Evolutionary conservation across 2,329 filamentous ascomycete genomes (phyloP).

Genomic region (Pseudogymnoascus sp.): DNA sequence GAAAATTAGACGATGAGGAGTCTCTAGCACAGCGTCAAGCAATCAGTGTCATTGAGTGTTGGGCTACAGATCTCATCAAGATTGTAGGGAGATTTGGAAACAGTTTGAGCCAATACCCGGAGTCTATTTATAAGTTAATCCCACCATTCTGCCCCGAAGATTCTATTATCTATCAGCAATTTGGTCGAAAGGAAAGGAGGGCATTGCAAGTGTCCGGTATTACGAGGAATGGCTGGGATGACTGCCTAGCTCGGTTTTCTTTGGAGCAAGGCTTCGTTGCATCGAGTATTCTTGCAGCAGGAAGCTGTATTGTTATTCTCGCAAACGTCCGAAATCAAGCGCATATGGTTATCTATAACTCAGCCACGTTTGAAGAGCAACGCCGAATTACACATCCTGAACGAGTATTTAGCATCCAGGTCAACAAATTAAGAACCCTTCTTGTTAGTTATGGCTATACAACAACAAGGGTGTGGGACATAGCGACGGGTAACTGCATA

Average conservation of each 20-base stretch:
- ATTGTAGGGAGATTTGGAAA: slow-evolving; percentile 32
- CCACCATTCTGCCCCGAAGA: slow-evolving; percentile 34
- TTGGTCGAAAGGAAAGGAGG: slow-evolving; percentile 13
- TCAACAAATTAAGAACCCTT: slow-evolving; percentile 5
- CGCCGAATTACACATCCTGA: slow-evolving; percentile 13
- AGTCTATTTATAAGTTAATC: slow-evolving; percentile 33
- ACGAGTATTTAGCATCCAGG: slow-evolving; percentile 12
- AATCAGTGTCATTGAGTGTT: slow-evolving; percentile 22
- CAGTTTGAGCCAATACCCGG: slow-evolving; percentile 23
- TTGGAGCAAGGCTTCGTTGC: background rate
- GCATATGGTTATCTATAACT: slow-evolving; percentile 12
- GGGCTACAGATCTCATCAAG: slow-evolving; percentile 32
- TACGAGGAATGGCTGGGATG: slow-evolving; percentile 13
- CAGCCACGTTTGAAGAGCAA: slow-evolving; percentile 13
- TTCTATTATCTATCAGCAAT: slow-evolving; percentile 31
- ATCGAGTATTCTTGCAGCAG: background rate
- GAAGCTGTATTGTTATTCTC: background rate
- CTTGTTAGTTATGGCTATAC: slow-evolving; percentile 13
- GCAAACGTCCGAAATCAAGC: background rate
- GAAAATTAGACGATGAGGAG: background rate
- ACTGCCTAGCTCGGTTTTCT: slow-evolving; percentile 15
- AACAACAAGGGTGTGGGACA: slow-evolving; percentile 16
- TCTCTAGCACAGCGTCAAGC: slow-evolving; percentile 19
- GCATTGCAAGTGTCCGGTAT: slow-evolving; percentile 10
- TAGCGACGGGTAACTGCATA: slow-evolving; percentile 8